A percentile compares a stretch with the other conserved stretches of the same genome.
Evolutionary conservation across 768 basidiomycete species (phyloP).

Genomic region (Lactarius pseudohatsudake): DNA sequence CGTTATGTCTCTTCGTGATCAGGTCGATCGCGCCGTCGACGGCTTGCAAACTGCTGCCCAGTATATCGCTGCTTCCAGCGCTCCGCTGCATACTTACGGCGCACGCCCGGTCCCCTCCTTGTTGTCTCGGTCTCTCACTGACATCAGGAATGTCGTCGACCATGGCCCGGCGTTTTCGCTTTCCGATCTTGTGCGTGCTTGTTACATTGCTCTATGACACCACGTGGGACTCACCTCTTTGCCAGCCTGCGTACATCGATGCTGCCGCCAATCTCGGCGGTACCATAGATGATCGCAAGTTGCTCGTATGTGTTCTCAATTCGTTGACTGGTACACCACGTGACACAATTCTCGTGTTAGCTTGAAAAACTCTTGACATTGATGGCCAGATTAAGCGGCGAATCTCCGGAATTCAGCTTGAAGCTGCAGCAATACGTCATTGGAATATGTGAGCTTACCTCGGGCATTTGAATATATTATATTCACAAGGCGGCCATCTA

Average conservation of each 20-base stretch:
- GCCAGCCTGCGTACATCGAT: conserved; percentile 23
- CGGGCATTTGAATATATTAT: not conserved
- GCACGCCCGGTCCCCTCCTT: conserved; percentile 11
- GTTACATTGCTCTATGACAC: not conserved
- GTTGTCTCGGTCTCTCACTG: conserved; percentile 4
- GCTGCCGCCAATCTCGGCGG: conserved; percentile 16
- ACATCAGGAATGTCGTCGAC: conserved; percentile 17
- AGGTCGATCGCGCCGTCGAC: not conserved
- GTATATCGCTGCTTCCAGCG: conserved; percentile 1
- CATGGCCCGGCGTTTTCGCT: conserved; percentile 13
- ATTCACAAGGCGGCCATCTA: conserved; percentile 4
- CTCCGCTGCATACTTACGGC: conserved; percentile 20
- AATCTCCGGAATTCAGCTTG: conserved; percentile 5
- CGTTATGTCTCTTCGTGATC: conserved; percentile 12
- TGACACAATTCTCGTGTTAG: conserved; percentile 7
- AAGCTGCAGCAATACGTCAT: conserved; percentile 25
- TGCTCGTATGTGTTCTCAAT: conserved; percentile 17
- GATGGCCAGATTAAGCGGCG: conserved; percentile 21
- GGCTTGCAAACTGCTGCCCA: conserved; percentile 13
- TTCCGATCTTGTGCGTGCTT: conserved; percentile 24
- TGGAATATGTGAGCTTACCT: conserved; percentile 18
- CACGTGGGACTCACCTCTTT: not conserved
- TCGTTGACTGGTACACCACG: not conserved
- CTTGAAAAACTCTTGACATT: conserved; percentile 28
- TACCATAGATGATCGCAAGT: conserved; percentile 26